These are phyloP conservation scores for Madurella mycetomatis DNA, from an alignment of 2,329 filamentous ascomycete species.

Conservation along the genomic window DNA sequence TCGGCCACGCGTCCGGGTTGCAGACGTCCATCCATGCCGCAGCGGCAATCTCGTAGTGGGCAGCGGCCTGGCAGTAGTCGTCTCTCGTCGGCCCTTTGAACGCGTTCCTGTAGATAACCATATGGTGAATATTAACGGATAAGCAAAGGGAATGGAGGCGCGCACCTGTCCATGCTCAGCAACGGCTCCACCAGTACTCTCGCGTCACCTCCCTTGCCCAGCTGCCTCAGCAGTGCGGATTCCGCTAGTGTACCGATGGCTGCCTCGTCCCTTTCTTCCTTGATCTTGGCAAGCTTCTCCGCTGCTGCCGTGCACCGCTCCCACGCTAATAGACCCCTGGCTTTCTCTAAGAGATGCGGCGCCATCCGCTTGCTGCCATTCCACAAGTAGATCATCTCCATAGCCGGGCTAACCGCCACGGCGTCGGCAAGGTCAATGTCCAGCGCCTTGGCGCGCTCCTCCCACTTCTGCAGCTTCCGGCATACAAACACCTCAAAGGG, in stretches of 20 bases:
- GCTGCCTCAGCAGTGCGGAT: slow-evolving; percentile 60
- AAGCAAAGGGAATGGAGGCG: slow-evolving; percentile 1
- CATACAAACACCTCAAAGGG: slow-evolving; percentile 84
- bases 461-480: slow-evolving; percentile 85
- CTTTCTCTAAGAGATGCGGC: slow-evolving; percentile 57
- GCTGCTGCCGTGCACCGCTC: slow-evolving; percentile 50
- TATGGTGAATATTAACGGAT: background rate
- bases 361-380: slow-evolving; percentile 82
- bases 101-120: slow-evolving; percentile 33
- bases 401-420: slow-evolving; percentile 71
- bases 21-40: slow-evolving; percentile 70
- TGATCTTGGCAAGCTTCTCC: slow-evolving; percentile 41
- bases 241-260: slow-evolving; percentile 64
- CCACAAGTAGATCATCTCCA: slow-evolving; percentile 95
- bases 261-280: slow-evolving; percentile 53
- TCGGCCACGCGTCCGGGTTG: slow-evolving; percentile 32
- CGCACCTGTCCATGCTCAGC: slow-evolving; percentile 59
- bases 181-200: slow-evolving; percentile 61
- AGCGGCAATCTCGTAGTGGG: slow-evolving; percentile 82
- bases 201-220: slow-evolving; percentile 61
- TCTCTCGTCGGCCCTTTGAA: slow-evolving; percentile 61
- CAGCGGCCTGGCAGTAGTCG: slow-evolving; percentile 67
- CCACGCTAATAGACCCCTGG: slow-evolving; percentile 61
- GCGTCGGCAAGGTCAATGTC: slow-evolving; percentile 71
- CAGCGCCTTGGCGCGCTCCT: slow-evolving; percentile 65